These are phyloP conservation scores for Kalmusia sp. DNA, from an alignment of 2,329 filamentous ascomycete species.

Conservation along the genomic window DNA sequence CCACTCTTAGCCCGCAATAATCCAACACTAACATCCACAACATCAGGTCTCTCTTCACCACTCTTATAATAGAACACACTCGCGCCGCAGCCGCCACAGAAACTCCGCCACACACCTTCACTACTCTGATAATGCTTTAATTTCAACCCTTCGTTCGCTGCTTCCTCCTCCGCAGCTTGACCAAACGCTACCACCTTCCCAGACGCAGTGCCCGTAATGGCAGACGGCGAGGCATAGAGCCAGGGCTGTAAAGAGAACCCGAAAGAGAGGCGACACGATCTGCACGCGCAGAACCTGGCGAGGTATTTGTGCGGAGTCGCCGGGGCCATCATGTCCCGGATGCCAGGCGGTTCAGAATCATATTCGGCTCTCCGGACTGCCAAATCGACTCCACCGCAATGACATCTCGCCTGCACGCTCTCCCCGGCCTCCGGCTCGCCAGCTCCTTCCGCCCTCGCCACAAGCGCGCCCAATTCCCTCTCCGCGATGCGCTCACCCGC, in stretches of 20 bases:
- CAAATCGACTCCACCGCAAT: slow-evolving; percentile 1
- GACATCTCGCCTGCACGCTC: not conserved
- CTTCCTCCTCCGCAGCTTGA: not conserved
- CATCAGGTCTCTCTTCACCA: not conserved
- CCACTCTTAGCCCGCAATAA: slow-evolving; percentile 1
- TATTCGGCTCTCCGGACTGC: not conserved
- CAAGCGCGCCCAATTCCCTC: not conserved
- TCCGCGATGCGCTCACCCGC: not conserved
- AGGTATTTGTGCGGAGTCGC: not conserved
- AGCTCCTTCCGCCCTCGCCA: not conserved
- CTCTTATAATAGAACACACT: not conserved
- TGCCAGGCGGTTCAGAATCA: not conserved
- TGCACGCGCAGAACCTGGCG: slow-evolving; percentile 1
- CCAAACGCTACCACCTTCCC: not conserved
- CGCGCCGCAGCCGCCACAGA: not conserved
- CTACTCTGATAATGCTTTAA: slow-evolving; percentile 1
- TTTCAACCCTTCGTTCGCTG: not conserved
- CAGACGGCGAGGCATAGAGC: not conserved
- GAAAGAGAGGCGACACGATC: not conserved
- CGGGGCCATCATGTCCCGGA: not conserved
- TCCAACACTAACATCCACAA: not conserved
- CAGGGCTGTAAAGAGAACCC: not conserved
- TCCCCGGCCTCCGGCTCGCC: not conserved
- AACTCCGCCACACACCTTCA: slow-evolving; percentile 1
- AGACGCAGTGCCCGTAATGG: not conserved